Conservation (phyloP, 768 basidiomycete genomes). For the Sarcomyxa edulis region DNA sequence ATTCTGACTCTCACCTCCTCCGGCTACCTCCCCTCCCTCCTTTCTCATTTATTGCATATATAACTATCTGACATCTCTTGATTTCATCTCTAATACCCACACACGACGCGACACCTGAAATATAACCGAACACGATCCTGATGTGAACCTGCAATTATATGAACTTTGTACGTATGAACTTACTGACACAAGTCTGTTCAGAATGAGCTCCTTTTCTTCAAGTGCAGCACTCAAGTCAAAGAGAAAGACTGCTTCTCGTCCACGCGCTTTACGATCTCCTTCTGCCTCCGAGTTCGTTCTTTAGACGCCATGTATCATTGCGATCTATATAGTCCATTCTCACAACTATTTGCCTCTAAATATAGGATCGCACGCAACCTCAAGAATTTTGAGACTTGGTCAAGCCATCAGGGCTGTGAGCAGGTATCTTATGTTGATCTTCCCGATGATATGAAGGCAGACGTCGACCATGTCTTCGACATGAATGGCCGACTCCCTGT, state of each 20-base stretch:
- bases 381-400: slow-evolving; percentile 47
- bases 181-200: no score
- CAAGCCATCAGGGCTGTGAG: slow-evolving; percentile 41
- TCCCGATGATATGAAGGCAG: slow-evolving; percentile 29
- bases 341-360: slow-evolving; percentile 1
- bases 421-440: slow-evolving; percentile 42
- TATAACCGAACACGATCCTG: no score
- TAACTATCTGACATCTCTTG: no score
- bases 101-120: no score
- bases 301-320: background rate
- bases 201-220: slow-evolving; percentile 9
- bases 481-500: slow-evolving; percentile 28
- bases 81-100: no score
- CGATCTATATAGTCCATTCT: background rate
- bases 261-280: slow-evolving; percentile 23
- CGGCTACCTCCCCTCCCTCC: no score
- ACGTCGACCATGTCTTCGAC: slow-evolving; percentile 33
- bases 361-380: slow-evolving; percentile 44
- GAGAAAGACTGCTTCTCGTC: slow-evolving; percentile 8
- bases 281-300: slow-evolving; percentile 42
- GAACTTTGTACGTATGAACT: no score
- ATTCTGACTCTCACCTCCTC: no score
- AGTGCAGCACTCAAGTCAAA: slow-evolving; percentile 8
- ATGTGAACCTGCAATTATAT: no score
- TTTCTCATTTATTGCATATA: no score